A percentile compares a stretch with the other conserved stretches of the same genome.
phyloP scores from a whole-genome alignment of 2,329 filamentous ascomycete species.

The Stemphylium beticola region DNA sequence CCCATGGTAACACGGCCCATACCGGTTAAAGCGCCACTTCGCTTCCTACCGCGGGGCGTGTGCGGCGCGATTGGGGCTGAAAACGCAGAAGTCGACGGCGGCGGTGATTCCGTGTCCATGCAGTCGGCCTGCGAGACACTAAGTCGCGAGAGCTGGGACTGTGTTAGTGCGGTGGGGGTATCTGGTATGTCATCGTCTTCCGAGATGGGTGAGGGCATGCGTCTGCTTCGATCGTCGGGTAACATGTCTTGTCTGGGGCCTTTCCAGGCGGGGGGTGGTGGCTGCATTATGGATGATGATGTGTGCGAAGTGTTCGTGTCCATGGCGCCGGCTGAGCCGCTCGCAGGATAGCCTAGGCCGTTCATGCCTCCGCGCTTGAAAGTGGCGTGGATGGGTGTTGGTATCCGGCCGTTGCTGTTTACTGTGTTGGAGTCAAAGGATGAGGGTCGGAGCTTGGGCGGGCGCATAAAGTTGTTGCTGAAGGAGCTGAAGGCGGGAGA shows the following conservation, averaged over 20 bases:
- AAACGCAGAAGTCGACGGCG: constrained; percentile 4
- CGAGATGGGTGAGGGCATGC: constrained; percentile 51
- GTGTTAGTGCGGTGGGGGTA: constrained; percentile 45
- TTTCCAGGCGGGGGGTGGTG: constrained; percentile 30
- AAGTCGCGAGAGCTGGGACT: constrained; percentile 48
- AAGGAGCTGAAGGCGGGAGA: constrained; percentile 38
- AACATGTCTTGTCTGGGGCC: constrained; percentile 19
- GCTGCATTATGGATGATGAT: constrained; percentile 22
- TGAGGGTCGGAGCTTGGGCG: constrained; percentile 43
- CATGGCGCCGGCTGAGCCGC: constrained; percentile 36
- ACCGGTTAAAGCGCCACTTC: constrained; percentile 48
- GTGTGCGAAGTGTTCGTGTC: constrained; percentile 20
- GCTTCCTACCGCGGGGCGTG: constrained; percentile 43
- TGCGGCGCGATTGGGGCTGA: constrained; percentile 22
- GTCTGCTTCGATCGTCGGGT: constrained; percentile 33
- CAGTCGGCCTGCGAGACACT: constrained; percentile 42
- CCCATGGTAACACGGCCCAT: constrained; percentile 55
- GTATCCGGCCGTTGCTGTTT: constrained; percentile 41
- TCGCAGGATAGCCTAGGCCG: constrained; percentile 37
- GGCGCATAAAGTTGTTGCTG: constrained; percentile 38
- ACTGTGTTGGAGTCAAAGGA: constrained; percentile 29
- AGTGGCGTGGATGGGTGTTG: constrained; percentile 49
- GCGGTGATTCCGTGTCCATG: constrained; percentile 37
- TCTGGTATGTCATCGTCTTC: constrained; percentile 48
- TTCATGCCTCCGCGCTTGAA: constrained; percentile 41